A percentile compares a stretch with the other conserved stretches of the same genome.
Conservation (phyloP, 306 rosid genomes). For the Corylus heterophylla region DNA sequence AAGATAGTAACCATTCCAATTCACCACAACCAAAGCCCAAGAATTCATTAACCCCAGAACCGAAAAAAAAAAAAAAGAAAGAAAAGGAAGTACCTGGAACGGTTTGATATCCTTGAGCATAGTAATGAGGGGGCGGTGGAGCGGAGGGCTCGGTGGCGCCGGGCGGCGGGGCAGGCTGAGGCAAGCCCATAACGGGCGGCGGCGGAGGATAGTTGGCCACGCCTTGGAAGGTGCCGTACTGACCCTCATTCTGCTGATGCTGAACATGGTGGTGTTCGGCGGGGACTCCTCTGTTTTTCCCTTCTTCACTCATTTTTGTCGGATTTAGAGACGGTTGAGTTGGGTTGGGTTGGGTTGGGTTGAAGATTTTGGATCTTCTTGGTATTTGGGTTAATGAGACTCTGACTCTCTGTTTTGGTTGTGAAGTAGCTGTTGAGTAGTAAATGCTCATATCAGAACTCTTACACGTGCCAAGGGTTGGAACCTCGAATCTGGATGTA, state of each 20-base stretch:
- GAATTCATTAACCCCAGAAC: neutral
- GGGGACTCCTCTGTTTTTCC: slow-evolving; percentile 34
- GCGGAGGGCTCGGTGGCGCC: slow-evolving; percentile 43
- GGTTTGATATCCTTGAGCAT: slow-evolving; percentile 67
- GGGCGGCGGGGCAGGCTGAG: slow-evolving; percentile 81
- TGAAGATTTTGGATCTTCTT: too few species aligned
- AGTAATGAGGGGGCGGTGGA: slow-evolving; percentile 38
- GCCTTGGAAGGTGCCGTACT: slow-evolving; percentile 96
- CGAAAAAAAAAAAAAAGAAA: neutral
- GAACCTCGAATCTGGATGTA: too few species aligned
- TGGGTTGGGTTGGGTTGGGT: neutral
- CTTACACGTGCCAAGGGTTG: too few species aligned
- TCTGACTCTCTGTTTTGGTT: neutral
- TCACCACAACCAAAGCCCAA: slow-evolving; percentile 6
- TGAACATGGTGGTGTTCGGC: slow-evolving; percentile 39
- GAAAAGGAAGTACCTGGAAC: slow-evolving; percentile 54
- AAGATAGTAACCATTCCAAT: neutral
- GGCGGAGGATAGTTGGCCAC: slow-evolving; percentile 74
- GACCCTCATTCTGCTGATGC: slow-evolving; percentile 30
- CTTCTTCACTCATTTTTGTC: slow-evolving; percentile 55
- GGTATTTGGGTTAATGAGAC: too few species aligned
- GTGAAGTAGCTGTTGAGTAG: too few species aligned
- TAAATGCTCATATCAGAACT: too few species aligned
- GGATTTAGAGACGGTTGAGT: neutral
- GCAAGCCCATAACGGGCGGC: slow-evolving; percentile 63